Evolutionary conservation across 2,329 filamentous ascomycete genomes (phyloP), one percentile per base, ranked within the genome.

Genomic region (Xylariaceae sp.): DNA sequence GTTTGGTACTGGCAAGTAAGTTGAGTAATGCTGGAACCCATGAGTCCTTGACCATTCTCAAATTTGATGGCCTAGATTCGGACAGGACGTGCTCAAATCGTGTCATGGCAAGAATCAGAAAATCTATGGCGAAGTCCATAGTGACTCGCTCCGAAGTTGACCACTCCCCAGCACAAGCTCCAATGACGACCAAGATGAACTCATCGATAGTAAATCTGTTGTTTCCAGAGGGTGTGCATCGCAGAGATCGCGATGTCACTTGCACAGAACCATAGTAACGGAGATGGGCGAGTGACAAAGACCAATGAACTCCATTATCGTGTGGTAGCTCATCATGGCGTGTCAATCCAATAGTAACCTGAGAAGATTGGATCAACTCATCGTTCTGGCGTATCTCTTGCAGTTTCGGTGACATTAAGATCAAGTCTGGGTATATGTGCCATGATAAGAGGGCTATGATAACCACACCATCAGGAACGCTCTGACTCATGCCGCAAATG

Each of bases 351-450:
- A 43, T 36, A 4, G 44, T 47, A 5, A 47, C 33, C 8, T 39
- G 29, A n/a, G 40, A 23, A 22, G 48, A 12, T 19, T 33, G 21
- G 12, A 43, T 16, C 7, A 47, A 33, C 20, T 35, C 17, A 33
- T 48, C 45, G 5, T 40, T 27, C 21, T 48, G 45, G 5, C 4
- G 16, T 6, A 48, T 37, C 10, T 40, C 20, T 7, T 6, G 19
- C 8, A n/a, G 32, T 19, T 32, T 8, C 5, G 20, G 20, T 3
- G 12, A 29, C 22, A 40, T 6, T 23, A 44, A 14, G 16, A 48
- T 32, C 7, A 48, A 21, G 22, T 48, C 40, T 5, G 45, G 45
- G 17, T 48, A 48, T 20, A 48, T 8, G 25, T 48, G 45, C 45
- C 45, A 48, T 12, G 45, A 20, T 3, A 40, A 3, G 5, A 48